Percentiles rank a stretch among this genome's conserved stretches.
Conservation (phyloP, 257 asterid species). For the Nemophila menziesii region DNA sequence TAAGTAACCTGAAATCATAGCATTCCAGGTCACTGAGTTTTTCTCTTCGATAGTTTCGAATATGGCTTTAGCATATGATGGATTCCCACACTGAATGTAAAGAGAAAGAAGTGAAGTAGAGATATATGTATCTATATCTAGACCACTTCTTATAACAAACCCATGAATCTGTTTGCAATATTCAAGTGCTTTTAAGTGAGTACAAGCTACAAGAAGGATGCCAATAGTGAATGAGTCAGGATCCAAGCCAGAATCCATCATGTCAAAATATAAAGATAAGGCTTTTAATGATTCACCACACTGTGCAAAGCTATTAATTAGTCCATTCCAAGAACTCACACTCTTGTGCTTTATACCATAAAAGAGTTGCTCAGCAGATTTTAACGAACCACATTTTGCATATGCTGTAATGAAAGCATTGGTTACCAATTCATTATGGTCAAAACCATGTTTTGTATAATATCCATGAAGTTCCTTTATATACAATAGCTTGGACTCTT, state of each 20-base stretch:
- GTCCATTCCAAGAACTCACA: slow-evolving; percentile 25
- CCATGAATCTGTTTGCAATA: slow-evolving; percentile 17
- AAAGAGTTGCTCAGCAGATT: slow-evolving; percentile 16
- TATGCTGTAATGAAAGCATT: slow-evolving; percentile 22
- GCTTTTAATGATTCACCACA: slow-evolving; percentile 13
- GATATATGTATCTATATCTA: slow-evolving; percentile 13
- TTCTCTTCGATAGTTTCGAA: slow-evolving; percentile 7
- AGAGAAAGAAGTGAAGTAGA: slow-evolving; percentile 20
- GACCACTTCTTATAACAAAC: slow-evolving; percentile 19
- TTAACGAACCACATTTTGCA: slow-evolving; percentile 19
- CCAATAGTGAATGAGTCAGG: slow-evolving; percentile 21
- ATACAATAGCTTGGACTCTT: slow-evolving; percentile 14
- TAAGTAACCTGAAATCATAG: slow-evolving; percentile 23
- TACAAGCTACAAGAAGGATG: slow-evolving; percentile 21
- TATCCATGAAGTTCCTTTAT: slow-evolving; percentile 26
- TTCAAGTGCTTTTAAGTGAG: slow-evolving; percentile 6
- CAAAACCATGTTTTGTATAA: slow-evolving; percentile 16
- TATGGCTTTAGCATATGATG: slow-evolving; percentile 9
- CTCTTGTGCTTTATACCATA: slow-evolving; percentile 10
- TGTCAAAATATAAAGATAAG: slow-evolving; percentile 7
- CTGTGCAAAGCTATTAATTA: slow-evolving; percentile 17
- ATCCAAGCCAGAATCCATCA: slow-evolving; percentile 15
- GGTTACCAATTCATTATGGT: slow-evolving; percentile 8
- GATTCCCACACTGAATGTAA: slow-evolving; percentile 18
- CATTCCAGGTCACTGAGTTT: slow-evolving; percentile 18